Percentiles rank a stretch among this genome's conserved stretches.
These are phyloP conservation scores for Acanthamoeba castellanii DNA, from an alignment of 208 protist species.

Conservation along the genomic window DNA sequence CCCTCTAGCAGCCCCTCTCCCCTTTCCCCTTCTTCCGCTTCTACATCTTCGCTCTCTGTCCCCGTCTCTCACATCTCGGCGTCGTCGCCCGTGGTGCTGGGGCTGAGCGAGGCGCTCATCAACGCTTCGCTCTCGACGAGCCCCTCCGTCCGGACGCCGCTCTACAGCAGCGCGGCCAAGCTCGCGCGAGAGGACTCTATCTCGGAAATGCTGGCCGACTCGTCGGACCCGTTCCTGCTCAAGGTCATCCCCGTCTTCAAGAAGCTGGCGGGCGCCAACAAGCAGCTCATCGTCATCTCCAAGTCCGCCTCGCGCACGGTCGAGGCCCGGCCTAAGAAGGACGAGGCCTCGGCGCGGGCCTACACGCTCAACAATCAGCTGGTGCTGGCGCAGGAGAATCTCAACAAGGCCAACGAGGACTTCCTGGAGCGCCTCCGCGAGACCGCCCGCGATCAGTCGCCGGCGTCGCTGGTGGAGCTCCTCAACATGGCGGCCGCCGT, in stretches of 20 bases:
- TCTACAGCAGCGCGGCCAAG: not conserved
- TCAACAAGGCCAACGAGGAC: conserved; percentile 61
- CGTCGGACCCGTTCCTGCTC: conserved; percentile 54
- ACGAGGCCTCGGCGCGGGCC: conserved; percentile 18
- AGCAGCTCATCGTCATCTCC: conserved; percentile 65
- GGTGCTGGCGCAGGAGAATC: conserved; percentile 60
- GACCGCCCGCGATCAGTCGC: conserved; percentile 50
- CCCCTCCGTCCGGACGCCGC: not conserved
- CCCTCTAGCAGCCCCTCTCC: not conserved
- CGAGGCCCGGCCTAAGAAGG: conserved; percentile 39
- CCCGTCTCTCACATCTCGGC: not conserved
- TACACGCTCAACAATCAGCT: conserved; percentile 68
- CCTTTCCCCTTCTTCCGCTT: not conserved
- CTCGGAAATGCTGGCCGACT: conserved; percentile 30
- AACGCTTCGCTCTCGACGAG: conserved; percentile 22
- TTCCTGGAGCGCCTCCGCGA: conserved; percentile 44
- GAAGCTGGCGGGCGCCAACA: conserved; percentile 68
- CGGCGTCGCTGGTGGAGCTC: conserved; percentile 8
- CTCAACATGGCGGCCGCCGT: conserved; percentile 37
- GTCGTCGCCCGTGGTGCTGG: not conserved
- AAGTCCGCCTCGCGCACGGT: conserved; percentile 52
- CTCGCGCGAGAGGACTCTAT: conserved; percentile 53
- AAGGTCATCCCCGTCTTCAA: conserved; percentile 62
- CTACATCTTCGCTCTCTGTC: not conserved
- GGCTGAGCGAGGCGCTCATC: conserved; percentile 23